Conservation (phyloP, 2,329 filamentous ascomycete genomes). For the Diaporthe capsici region DNA sequence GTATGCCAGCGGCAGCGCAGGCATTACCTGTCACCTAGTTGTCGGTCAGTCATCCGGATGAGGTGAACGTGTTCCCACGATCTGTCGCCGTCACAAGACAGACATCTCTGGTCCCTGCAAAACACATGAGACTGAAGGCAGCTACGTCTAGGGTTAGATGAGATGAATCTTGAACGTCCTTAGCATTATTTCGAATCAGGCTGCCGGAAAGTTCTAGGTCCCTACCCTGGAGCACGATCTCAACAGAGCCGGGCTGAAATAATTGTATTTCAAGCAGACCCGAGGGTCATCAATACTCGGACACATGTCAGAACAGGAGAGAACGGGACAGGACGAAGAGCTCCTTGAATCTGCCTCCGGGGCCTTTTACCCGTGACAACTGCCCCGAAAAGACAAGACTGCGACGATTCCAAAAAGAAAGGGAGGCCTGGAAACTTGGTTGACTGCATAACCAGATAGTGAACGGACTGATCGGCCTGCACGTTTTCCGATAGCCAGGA, state of each 20-base stretch:
- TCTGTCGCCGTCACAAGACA: conserved; percentile 11
- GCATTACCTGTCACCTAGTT: not conserved
- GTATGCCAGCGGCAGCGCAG: not conserved
- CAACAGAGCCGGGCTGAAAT: not conserved
- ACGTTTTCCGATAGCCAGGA: too few relatives aligned
- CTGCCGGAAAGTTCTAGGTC: not conserved
- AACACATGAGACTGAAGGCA: not conserved
- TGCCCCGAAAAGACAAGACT: not conserved
- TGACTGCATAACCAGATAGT: not conserved
- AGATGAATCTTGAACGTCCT: not conserved
- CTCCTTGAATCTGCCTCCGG: not conserved
- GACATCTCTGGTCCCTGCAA: not conserved
- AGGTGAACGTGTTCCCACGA: not conserved
- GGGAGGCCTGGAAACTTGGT: not conserved
- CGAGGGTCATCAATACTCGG: not conserved
- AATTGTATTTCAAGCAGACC: not conserved
- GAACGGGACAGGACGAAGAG: not conserved
- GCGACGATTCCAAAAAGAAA: not conserved
- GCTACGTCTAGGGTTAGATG: not conserved
- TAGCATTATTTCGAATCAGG: not conserved
- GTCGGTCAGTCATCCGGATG: conserved; percentile 10
- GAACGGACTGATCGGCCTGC: not conserved
- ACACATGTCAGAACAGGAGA: not conserved
- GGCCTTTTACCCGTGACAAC: too few relatives aligned
- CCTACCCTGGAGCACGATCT: not conserved